A percentile compares a stretch with the other conserved stretches of the same genome.
These are phyloP conservation scores for Apiosordaria backusii DNA, from an alignment of 495 filamentous ascomycete species.

Conservation along the genomic window DNA sequence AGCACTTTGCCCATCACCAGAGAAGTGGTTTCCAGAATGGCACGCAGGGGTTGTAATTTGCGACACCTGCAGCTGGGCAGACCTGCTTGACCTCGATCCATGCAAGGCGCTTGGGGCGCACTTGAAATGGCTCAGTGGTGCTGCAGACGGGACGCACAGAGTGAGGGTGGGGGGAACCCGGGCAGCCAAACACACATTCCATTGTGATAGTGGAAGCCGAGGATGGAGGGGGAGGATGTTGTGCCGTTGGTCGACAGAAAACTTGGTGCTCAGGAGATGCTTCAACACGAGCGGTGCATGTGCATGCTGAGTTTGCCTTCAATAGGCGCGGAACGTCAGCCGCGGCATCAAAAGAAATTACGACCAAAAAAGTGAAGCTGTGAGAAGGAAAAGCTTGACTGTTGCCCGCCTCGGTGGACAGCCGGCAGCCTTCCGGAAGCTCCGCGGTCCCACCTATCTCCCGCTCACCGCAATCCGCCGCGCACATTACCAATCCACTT, in stretches of 20 bases:
- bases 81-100: neutral
- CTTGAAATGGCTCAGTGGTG: neutral
- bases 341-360: neutral
- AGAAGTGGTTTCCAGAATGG: neutral
- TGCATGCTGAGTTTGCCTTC: neutral
- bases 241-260: constrained; percentile 2
- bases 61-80: neutral
- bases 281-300: neutral
- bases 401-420: neutral
- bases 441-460: neutral
- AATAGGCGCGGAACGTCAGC: neutral
- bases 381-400: too few relatives aligned
- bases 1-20: neutral
- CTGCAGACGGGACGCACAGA: constrained; percentile 1
- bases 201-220: too few relatives aligned
- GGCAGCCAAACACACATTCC: too few relatives aligned
- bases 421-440: neutral
- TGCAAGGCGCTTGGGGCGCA: constrained; percentile 4
- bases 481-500: neutral
- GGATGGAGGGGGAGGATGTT: constrained; percentile 3
- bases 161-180: neutral
- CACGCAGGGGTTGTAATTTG: neutral
- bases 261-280: neutral
- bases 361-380: neutral
- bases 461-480: constrained; percentile 16